Conservation (phyloP, 805 yeast species). For the Suhomyces sp. region DNA sequence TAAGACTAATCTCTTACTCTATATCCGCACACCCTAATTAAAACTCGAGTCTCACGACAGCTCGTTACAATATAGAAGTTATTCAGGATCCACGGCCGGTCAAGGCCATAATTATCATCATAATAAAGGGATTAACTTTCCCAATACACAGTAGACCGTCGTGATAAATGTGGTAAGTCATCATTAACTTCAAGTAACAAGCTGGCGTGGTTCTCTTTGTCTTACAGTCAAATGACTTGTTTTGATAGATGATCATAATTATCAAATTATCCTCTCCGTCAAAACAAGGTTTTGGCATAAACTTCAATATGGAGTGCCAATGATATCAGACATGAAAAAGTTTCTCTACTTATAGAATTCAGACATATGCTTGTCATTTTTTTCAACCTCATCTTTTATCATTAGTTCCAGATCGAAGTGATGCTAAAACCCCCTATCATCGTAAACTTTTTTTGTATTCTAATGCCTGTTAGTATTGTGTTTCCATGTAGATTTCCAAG, state of each 20-base stretch:
- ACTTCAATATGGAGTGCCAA: conserved; percentile 22
- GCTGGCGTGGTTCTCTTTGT: too few relatives aligned
- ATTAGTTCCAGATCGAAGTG: conserved; percentile 12
- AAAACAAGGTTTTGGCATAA: conserved; percentile 20
- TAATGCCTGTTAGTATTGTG: conserved; percentile 3
- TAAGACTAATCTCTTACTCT: too few relatives aligned
- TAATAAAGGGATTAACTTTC: conserved; percentile 44
- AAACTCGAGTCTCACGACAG: too few relatives aligned
- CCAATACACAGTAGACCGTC: conserved; percentile 52
- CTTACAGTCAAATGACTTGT: conserved; percentile 7
- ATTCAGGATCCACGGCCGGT: conserved; percentile 54
- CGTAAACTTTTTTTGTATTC: background rate
- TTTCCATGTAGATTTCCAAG: conserved; percentile 1
- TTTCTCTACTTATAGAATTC: conserved; percentile 67
- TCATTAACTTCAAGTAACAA: conserved; percentile 32
- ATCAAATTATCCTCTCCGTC: conserved; percentile 12
- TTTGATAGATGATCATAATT: conserved; percentile 9
- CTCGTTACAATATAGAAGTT: too few relatives aligned
- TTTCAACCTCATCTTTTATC: conserved; percentile 70
- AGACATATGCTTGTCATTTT: conserved; percentile 98
- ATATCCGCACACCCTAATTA: too few relatives aligned
- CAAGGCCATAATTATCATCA: conserved; percentile 50
- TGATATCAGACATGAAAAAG: conserved; percentile 50
- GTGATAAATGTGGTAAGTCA: conserved; percentile 49
- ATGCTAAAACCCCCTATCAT: conserved; percentile 11